Base-by-base conservation (phyloP, 148 eudicot species). In the Cornus suecica region DNA sequence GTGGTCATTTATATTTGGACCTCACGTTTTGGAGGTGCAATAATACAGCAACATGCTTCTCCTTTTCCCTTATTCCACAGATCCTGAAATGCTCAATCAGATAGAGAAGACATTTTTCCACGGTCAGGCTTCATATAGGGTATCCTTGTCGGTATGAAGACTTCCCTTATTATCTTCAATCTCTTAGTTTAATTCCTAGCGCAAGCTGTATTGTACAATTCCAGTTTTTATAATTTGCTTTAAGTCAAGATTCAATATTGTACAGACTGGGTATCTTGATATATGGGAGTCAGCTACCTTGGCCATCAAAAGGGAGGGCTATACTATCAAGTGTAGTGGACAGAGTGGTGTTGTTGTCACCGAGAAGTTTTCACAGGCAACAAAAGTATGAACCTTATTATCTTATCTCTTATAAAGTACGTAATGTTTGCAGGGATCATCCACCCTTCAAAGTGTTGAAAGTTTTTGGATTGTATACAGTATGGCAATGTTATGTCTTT, bases 241-340 rank as follows among this genome's bases (percentile, higher is more conserved):
- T 66, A 68, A 56, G 16, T 29, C 15, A 66, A 42, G 28, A 72
- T 26, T 72, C 31, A 32, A 9, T 16, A 80, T 80, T 63, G 14
- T 87, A 71, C 89, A 92, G 98, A 76, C 84, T 30, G 81, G 87
- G 26, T 87, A 63, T 76, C 88, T 86, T 81, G 90, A 87, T 80
- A 85, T 86, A 79, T 92, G 94, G 97, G 93, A 90, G 79, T 92
- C 90, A 41, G 98, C 97, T 75, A 87, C 83, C 25, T 80, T 94
- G 83, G 73, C 83, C 32, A 86, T 94, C 74, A 94, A 92, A 81
- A 92, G 87, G 75, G 93, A 90, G 41, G 82, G 92, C 79, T 91
- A 86, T 71, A 94, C 83, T 80, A 92, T 94, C 82, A 94, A 88
- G 80, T 84, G 85, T 69, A 83, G 81, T 71, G 97, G 90, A 83